Evolutionary conservation across 225 moss, liverwort and hornwort species (phyloP), one percentile per base, ranked within the genome.

Genomic region (Asterella californica): DNA sequence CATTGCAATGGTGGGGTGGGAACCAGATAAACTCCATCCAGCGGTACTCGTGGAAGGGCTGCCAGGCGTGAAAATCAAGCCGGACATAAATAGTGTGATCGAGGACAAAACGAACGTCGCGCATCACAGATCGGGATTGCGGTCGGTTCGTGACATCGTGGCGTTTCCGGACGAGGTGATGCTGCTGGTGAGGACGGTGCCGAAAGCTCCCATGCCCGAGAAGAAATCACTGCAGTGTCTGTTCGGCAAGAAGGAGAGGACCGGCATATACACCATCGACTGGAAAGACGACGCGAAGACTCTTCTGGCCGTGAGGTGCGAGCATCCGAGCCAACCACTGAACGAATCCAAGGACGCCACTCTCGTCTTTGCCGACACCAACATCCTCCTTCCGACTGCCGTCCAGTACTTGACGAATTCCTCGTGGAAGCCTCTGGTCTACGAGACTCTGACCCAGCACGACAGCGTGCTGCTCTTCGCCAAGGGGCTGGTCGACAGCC

Each of bases 381-480:
- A 76, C 11, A 48, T 81, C 47, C 38, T 52, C n/a, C 72, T 87
- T 5, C 86, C 79, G 7, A 82, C 87, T 6, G 38, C 73, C 19
- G 88, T 80, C 9, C 36, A 81, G 54, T 82, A 84, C 27, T 53
- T 63, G 24, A 69, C 68, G 2, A 80, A 83, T 9, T 81, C 84
- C 2, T 83, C 88, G 0, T 91, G 89, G 89, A 78, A 80, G 36
- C 67, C 76, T 15, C 79, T 91, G 25, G 88, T 89, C 18, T 91
- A 89, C 48, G 89, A 89, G 78, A 76, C 61, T 0, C 34, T 84
- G 46, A 83, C 83, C 27, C 74, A 80, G 9, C 21, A 42, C 19
- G 81, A 90, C 72, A 84, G 81, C 76, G 79, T 91, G 6, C 55
- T 91, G 15, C 47, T 91, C 47, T 82, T 89, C 52, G 88, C 75